Conservation (phyloP, 108 stramenopile species). For the Pseudonitzschia multistriata region DNA sequence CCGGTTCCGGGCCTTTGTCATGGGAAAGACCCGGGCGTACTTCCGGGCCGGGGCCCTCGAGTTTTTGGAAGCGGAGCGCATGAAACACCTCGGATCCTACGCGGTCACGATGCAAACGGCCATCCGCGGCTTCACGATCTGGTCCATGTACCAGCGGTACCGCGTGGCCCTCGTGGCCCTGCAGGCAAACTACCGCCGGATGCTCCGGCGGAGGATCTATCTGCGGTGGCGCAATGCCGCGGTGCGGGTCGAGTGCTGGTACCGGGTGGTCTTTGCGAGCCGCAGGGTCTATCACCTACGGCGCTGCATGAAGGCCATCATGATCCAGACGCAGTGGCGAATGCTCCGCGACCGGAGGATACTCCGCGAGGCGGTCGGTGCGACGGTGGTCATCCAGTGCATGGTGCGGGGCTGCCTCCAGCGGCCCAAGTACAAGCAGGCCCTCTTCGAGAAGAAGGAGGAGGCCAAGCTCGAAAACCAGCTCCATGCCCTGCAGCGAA, state of each 20-base stretch:
- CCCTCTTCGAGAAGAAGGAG: constrained; percentile 49
- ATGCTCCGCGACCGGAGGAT: constrained; percentile 8
- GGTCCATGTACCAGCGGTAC: constrained; percentile 35
- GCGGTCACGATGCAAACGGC: constrained; percentile 60
- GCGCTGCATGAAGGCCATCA: constrained; percentile 44
- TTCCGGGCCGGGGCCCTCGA: constrained; percentile 89
- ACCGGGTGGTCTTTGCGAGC: constrained; percentile 45
- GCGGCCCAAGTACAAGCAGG: constrained; percentile 49
- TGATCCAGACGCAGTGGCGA: constrained; percentile 72
- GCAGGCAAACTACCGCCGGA: constrained; percentile 50
- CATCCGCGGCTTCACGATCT: constrained; percentile 41
- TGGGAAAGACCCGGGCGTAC: constrained; percentile 83
- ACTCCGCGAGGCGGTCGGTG: constrained; percentile 5
- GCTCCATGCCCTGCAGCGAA: constrained; percentile 50
- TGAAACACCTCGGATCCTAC: constrained; percentile 59
- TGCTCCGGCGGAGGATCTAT: constrained; percentile 36
- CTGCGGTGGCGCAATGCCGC: constrained; percentile 41
- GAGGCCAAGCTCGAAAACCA: constrained; percentile 77
- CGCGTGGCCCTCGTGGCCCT: constrained; percentile 39
- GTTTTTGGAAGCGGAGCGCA: constrained; percentile 70
- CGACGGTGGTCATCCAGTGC: constrained; percentile 57
- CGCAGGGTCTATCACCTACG: constrained; percentile 43
- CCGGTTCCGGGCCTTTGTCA: constrained; percentile 62
- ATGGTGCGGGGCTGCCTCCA: constrained; percentile 62
- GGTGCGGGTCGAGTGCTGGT: constrained; percentile 69